Evolutionary conservation across 192 early-diverging fungal genomes (phyloP), one percentile per base, ranked within the genome.

Genomic region (Dissophora globulifera): DNA sequence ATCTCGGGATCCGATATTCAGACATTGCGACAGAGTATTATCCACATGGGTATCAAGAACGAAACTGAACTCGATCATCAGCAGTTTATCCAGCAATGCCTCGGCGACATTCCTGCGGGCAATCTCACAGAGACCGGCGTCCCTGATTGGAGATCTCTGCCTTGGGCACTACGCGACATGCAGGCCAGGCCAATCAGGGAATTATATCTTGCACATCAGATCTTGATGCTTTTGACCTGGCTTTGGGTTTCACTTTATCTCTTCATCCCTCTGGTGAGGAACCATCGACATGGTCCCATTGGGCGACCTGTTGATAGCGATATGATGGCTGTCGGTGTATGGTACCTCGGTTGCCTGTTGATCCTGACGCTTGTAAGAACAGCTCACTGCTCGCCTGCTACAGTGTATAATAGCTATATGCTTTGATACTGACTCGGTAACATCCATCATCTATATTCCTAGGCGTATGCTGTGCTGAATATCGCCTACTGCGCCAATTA

Each of bases 241-340:
- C 22, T 19, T 8, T 76, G 72, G 72, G 58, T 35, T 1, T 62
- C 62, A 3, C 17, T 62, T 29, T 76, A 62, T 31, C 62, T 76
- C 51, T 76, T 76, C 46, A 52, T 76, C 15, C 72, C 72, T 23
- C 40, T 76, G 12, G 27, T 76, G 25, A 47, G 33, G 19, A 48
- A 62, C 38, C 59, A 71, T 50, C 58, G 51, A 32, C 40, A 54
- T 23, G 58, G 62, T 3, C 40, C 58, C 27, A 50, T 76, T 12
- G 59, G 43, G 26, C 42, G 59, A 3, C 69, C 59, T 2, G 19
- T 60, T 12, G 72, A 67, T 29, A 56, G 57, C 40, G 58, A 76
- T 33, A 66, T 60, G 52, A 62, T 61, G 38, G 72, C 72, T 9
- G 50, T 76, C 16, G 72, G 72, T 2, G 50, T 67, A 13, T 76